phyloP scores from a whole-genome alignment of 2,329 filamentous ascomycete genomes.

The Aspergillus pseudoglaucus region DNA sequence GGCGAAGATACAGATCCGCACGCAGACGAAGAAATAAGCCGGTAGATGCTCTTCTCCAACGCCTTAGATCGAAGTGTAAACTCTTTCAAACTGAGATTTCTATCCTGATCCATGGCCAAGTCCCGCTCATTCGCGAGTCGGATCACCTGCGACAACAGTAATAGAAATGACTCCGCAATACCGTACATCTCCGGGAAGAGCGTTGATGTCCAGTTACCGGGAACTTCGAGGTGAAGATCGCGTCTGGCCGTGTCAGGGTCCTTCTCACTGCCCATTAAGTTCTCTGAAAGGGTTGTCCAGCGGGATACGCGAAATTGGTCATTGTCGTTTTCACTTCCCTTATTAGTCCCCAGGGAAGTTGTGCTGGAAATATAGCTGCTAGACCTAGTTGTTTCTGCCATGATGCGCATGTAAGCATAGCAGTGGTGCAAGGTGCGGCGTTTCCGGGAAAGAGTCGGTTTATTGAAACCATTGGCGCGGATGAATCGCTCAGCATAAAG shows the following conservation, averaged over 20 bases:
- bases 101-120: slow-evolving; percentile 4
- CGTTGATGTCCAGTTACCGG: slow-evolving; percentile 12
- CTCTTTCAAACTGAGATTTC: slow-evolving; percentile 4
- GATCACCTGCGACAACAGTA: slow-evolving; percentile 14
- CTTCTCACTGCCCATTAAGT: slow-evolving; percentile 13
- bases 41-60: slow-evolving; percentile 8
- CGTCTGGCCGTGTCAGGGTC: slow-evolving; percentile 11
- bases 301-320: slow-evolving; percentile 9
- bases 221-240: slow-evolving; percentile 14
- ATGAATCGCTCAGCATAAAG: slow-evolving; percentile 13
- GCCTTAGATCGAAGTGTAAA: slow-evolving; percentile 13
- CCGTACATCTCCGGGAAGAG: slow-evolving; percentile 14
- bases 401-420: slow-evolving; percentile 17
- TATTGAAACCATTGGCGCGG: slow-evolving; percentile 7
- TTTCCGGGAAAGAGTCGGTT: slow-evolving; percentile 8
- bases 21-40: not conserved
- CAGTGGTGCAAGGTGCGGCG: slow-evolving; percentile 13
- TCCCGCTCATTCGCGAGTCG: slow-evolving; percentile 15
- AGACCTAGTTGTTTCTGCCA: slow-evolving; percentile 12
- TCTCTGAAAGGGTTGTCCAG: slow-evolving; percentile 5
- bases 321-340: not conserved
- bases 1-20: no score
- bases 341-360: not conserved
- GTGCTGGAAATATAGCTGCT: slow-evolving; percentile 3
- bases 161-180: slow-evolving; percentile 11